These are phyloP conservation scores for Spongiforma sp. DNA, from an alignment of 1,284 basidiomycete species.

Conservation along the genomic window DNA sequence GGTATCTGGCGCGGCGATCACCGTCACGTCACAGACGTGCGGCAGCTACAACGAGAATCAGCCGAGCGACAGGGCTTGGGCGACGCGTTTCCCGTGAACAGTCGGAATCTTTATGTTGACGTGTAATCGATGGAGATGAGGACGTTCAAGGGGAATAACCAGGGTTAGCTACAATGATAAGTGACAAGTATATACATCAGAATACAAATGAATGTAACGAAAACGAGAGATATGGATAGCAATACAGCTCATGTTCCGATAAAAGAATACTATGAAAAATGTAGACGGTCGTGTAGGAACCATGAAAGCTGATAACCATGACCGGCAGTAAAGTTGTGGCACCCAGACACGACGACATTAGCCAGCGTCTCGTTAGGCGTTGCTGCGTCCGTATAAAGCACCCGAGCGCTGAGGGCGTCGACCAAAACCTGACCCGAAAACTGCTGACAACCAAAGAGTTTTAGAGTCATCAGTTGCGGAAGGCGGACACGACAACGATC, in stretches of 20 bases:
- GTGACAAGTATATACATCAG: background rate
- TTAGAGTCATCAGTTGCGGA: conserved; percentile 55
- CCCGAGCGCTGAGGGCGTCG: conserved; percentile 53
- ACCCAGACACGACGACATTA: conserved; percentile 32
- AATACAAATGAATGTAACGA: background rate
- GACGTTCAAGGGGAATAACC: background rate
- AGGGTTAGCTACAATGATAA: background rate
- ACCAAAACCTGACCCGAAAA: conserved; percentile 63
- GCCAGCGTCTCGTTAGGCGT: conserved; percentile 35
- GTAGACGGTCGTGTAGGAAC: conserved; percentile 31
- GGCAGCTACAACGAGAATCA: conserved; percentile 42
- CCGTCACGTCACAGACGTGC: conserved; percentile 43
- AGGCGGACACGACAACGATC: conserved; percentile 46
- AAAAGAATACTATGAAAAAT: conserved; percentile 32
- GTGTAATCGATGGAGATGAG: too few relatives aligned
- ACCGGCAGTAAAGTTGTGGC: conserved; percentile 25
- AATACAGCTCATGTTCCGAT: conserved; percentile 1
- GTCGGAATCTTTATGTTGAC: too few relatives aligned
- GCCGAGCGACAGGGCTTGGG: conserved; percentile 42
- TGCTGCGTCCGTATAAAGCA: conserved; percentile 49
- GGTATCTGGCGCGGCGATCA: conserved; percentile 45
- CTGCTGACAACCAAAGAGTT: conserved; percentile 65
- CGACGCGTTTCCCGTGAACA: conserved; percentile 27
- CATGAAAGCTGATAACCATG: conserved; percentile 32
- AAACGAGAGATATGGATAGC: conserved; percentile 13